These are phyloP conservation scores for Triticum monococcum DNA, from an alignment of 176 grass and related monocot species.

Conservation along the genomic window DNA sequence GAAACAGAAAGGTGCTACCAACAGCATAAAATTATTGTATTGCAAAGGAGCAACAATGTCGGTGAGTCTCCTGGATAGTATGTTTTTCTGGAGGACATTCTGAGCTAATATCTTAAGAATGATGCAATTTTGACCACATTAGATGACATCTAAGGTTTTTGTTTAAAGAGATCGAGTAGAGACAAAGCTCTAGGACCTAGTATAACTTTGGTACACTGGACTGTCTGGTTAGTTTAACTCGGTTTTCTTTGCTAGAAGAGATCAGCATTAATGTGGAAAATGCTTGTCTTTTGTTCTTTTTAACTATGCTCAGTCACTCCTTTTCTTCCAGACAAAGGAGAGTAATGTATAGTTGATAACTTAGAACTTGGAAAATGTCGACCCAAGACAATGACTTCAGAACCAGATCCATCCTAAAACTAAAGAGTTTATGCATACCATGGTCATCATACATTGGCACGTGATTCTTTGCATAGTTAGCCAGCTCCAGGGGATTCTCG, in stretches of 20 bases:
- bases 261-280: background rate
- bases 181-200: background rate
- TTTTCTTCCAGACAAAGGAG: too few relatives aligned
- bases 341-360: too few relatives aligned
- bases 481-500: too few relatives aligned
- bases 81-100: slow-evolving; percentile 96
- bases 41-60: slow-evolving; percentile 89
- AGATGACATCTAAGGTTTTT: background rate
- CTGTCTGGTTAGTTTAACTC: background rate
- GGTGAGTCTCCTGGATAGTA: slow-evolving; percentile 76
- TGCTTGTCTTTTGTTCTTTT: background rate
- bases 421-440: too few relatives aligned
- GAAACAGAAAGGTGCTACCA: too few relatives aligned
- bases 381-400: too few relatives aligned
- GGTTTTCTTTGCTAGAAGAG: background rate
- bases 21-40: slow-evolving; percentile 53
- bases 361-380: too few relatives aligned
- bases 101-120: slow-evolving; percentile 52
- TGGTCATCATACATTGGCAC: too few relatives aligned
- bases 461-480: too few relatives aligned
- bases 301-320: background rate
- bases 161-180: background rate
- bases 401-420: too few relatives aligned
- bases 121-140: background rate
- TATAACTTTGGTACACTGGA: background rate